A percentile compares a stretch with the other conserved stretches of the same genome.
Conservation (phyloP, 768 basidiomycete genomes). For the Lactarius indigo region DNA sequence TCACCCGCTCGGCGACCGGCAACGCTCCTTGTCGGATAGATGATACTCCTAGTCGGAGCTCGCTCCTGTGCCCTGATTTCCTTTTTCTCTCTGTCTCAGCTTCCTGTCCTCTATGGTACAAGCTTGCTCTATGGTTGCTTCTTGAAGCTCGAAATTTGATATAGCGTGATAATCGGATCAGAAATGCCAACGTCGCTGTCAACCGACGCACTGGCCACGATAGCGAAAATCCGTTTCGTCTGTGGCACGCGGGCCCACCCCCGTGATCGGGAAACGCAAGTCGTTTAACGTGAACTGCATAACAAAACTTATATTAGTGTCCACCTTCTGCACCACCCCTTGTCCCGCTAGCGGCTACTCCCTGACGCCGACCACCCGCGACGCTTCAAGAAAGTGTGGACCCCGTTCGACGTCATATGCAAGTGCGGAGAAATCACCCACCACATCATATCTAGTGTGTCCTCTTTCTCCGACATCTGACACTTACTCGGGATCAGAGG, state of each 20-base stretch:
- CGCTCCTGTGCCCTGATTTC: slow-evolving; percentile 61
- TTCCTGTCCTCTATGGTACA: slow-evolving; percentile 39
- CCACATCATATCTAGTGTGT: too few relatives aligned
- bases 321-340: too few relatives aligned
- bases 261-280: neutral
- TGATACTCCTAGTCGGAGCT: neutral
- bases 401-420: too few relatives aligned
- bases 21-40: neutral
- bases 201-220: slow-evolving; percentile 67
- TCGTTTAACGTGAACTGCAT: neutral
- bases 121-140: too few relatives aligned
- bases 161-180: slow-evolving; percentile 58
- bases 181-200: slow-evolving; percentile 69
- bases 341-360: too few relatives aligned
- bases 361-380: too few relatives aligned
- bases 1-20: neutral
- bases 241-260: neutral
- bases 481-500: too few relatives aligned
- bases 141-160: too few relatives aligned
- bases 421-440: too few relatives aligned
- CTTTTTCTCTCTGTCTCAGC: slow-evolving; percentile 53
- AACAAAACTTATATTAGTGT: neutral
- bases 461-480: too few relatives aligned
- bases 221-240: neutral
- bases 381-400: too few relatives aligned